phyloP scores from a whole-genome alignment of 768 basidiomycete species.

The Rhizopogon rudus region DNA sequence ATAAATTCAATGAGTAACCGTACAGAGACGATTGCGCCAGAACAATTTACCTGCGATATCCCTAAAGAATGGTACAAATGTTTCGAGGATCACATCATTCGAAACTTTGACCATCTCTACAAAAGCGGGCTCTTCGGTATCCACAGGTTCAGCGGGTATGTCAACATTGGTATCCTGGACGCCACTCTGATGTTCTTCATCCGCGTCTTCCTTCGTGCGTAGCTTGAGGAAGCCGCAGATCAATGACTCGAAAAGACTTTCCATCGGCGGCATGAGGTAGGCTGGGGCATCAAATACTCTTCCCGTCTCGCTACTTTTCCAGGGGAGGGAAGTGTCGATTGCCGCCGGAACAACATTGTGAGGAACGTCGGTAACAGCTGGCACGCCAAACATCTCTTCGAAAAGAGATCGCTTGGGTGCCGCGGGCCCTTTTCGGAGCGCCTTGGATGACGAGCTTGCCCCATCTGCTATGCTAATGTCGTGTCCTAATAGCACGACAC shows the following conservation, averaged over 20 bases:
- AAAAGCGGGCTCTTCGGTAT: slow-evolving; percentile 14
- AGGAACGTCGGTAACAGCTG: slow-evolving; percentile 47
- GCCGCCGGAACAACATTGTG: slow-evolving; percentile 1
- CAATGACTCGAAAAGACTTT: slow-evolving; percentile 63
- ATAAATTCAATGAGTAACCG: slow-evolving; percentile 1
- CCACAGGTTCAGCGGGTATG: slow-evolving; percentile 37
- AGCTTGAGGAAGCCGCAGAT: slow-evolving; percentile 42
- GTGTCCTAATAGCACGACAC: slow-evolving; percentile 67
- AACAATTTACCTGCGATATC: slow-evolving; percentile 36
- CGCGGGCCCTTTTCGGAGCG: slow-evolving; percentile 25
- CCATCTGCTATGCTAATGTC: slow-evolving; percentile 35
- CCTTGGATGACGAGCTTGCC: slow-evolving; percentile 37
- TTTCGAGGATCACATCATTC: slow-evolving; percentile 49
- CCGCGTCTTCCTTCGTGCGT: slow-evolving; percentile 19
- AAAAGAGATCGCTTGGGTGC: slow-evolving; percentile 59
- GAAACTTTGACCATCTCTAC: slow-evolving; percentile 31
- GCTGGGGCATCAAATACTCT: slow-evolving; percentile 63
- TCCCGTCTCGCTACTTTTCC: slow-evolving; percentile 38
- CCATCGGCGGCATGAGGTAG: slow-evolving; percentile 72
- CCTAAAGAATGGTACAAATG: slow-evolving; percentile 63
- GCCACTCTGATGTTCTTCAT: slow-evolving; percentile 5
- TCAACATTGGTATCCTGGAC: slow-evolving; percentile 35
- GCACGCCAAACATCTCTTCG: slow-evolving; percentile 86
- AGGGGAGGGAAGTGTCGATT: slow-evolving; percentile 21
- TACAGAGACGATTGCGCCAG: not conserved